Evolutionary conservation across 2,329 filamentous ascomycete genomes (phyloP).

Genomic region (Aspergillus pseudonomiae): DNA sequence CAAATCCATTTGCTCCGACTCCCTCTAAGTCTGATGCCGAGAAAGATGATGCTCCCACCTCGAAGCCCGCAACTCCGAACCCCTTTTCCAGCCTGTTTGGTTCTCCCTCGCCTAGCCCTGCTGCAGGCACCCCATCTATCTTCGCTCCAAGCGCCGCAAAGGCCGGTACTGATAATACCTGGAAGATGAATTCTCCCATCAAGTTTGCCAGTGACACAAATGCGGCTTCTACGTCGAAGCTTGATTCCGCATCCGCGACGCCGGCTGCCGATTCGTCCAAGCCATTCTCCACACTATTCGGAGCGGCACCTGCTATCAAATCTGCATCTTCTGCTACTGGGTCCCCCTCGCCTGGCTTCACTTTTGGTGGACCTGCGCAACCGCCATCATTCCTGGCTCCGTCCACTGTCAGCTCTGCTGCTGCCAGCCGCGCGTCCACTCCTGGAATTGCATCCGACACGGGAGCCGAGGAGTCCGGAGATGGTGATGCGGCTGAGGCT

Average conservation of each 20-base stretch:
- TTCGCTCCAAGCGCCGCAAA: slow-evolving; percentile 19
- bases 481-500: slow-evolving; percentile 59
- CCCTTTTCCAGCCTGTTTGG: slow-evolving; percentile 33
- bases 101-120: slow-evolving; percentile 26
- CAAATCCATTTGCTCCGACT: slow-evolving; percentile 24
- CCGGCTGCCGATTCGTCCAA: slow-evolving; percentile 28
- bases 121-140: slow-evolving; percentile 20
- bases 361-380: slow-evolving; percentile 39
- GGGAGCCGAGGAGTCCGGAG: slow-evolving; percentile 43
- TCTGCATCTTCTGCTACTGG: slow-evolving; percentile 22
- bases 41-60: slow-evolving; percentile 13
- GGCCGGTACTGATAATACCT: slow-evolving; percentile 46
- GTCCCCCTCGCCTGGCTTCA: slow-evolving; percentile 39
- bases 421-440: slow-evolving; percentile 49
- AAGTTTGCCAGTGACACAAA: slow-evolving; percentile 46
- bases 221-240: slow-evolving; percentile 30
- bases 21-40: slow-evolving; percentile 15
- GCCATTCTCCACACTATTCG: slow-evolving; percentile 36
- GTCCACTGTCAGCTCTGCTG: slow-evolving; percentile 38
- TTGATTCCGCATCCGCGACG: slow-evolving; percentile 26
- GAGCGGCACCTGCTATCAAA: slow-evolving; percentile 22
- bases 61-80: slow-evolving; percentile 22
- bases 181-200: slow-evolving; percentile 52
- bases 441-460: slow-evolving; percentile 51
- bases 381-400: slow-evolving; percentile 29